Evolutionary conservation across 2,329 filamentous ascomycete species (phyloP), one percentile per base, ranked within the genome.

Genomic region (Plectosphaerella plurivora): DNA sequence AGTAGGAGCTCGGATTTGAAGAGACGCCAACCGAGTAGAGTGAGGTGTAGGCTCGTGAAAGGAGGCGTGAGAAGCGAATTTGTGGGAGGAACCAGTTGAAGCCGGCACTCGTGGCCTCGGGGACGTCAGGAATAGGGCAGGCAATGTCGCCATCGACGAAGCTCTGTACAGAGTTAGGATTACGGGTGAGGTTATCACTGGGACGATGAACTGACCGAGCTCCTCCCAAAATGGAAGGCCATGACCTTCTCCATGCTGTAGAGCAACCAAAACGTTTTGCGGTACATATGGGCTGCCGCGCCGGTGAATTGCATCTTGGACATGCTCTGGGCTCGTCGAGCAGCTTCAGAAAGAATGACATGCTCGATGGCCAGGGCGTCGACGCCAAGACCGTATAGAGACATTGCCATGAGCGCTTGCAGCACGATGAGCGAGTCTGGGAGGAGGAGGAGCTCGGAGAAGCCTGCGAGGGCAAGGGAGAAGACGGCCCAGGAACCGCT

Each of bases 401-500:
- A 57, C 61, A 68, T 66, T 8, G 65, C 63, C 1, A 65, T 63
- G 50, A 68, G 52, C 0, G 65, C 66, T 41, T 68, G 64, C 8
- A 68, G 59, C 5, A 60, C 55, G 8, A 58, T 53, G 7, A 68
- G 53, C 5, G 65, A 68, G 47, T 68, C 63, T 1, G 65, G 63
- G 1, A 67, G 52, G 9, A 56, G 58, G 15, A 67, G 50, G 1
- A 68, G 57, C 5, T 73, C 70, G 1, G 68, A 60, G 14, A 73
- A 65, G 7, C 67, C 46, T 5, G 63, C 61, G 5, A 74, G 61
- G 4, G 71, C 63, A 2, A 66, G 60, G 18, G 68, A 63, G 45
- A 73, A 73, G 4, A 73, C 59, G 9, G 63, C 64, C 73, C 73
- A 75, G 0, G 69, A 61, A 36, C 61, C 63, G 5, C 71, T 70